These are phyloP conservation scores for Penicillium argentinense DNA, from an alignment of 495 filamentous ascomycete species.

Conservation along the genomic window DNA sequence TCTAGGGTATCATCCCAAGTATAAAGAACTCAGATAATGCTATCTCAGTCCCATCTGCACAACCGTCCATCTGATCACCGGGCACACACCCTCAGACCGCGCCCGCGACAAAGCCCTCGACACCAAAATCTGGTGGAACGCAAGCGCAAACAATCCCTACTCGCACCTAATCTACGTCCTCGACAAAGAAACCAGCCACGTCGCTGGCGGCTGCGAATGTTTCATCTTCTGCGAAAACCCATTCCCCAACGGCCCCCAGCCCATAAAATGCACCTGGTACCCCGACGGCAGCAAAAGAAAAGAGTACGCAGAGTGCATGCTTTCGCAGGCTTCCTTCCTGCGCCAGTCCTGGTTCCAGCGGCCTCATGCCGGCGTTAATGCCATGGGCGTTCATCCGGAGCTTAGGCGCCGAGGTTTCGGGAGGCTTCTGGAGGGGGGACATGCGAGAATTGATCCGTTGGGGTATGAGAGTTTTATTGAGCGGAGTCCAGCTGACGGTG, in stretches of 20 bases:
- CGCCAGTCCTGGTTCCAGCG: constrained; percentile 15
- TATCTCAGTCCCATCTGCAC: constrained; percentile 16
- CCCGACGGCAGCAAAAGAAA: constrained; percentile 12
- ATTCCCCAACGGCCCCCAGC: constrained; percentile 13
- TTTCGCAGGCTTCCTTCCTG: constrained; percentile 11
- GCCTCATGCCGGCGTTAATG: constrained; percentile 28
- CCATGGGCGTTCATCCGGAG: constrained; percentile 33
- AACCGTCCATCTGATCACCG: constrained; percentile 6
- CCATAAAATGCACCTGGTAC: constrained; percentile 15
- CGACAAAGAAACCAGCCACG: constrained; percentile 16
- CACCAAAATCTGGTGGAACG: constrained; percentile 11
- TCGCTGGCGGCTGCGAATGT: constrained; percentile 38
- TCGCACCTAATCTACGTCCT: constrained; percentile 16
- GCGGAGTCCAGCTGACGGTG: constrained; percentile 34
- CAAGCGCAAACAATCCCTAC: constrained; percentile 6
- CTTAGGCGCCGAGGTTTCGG: constrained; percentile 34
- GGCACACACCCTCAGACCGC: constrained; percentile 11
- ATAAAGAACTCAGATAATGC: too few species aligned
- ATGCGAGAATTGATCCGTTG: constrained; percentile 31
- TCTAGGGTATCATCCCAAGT: too few species aligned
- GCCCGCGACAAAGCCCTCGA: constrained; percentile 9
- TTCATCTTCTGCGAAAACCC: constrained; percentile 24
- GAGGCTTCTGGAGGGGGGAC: constrained; percentile 34
- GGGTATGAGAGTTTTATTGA: constrained; percentile 35
- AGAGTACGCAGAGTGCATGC: constrained; percentile 5